Conservation (phyloP, 495 filamentous ascomycete species). For the Echria macrotheca region DNA sequence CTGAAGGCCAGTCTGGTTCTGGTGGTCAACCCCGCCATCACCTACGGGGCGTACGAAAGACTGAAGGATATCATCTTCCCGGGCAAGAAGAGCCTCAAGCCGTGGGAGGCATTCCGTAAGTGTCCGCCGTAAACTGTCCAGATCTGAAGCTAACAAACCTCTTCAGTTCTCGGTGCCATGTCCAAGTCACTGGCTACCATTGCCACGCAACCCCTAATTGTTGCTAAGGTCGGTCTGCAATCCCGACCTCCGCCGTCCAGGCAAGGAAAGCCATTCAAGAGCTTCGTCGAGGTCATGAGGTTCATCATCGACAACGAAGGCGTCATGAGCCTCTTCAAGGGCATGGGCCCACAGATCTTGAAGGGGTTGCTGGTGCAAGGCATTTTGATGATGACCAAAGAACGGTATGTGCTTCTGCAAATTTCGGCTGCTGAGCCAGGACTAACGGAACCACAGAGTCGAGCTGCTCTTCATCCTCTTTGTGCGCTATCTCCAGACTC, state of each 20-base stretch:
- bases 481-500: constrained; percentile 68
- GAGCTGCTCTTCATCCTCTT: constrained; percentile 85
- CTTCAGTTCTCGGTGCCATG: constrained; percentile 80
- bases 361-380: constrained; percentile 95
- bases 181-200: constrained; percentile 93
- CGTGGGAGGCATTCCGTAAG: constrained; percentile 89
- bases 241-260: constrained; percentile 81
- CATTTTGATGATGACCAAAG: constrained; percentile 98
- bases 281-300: constrained; percentile 89
- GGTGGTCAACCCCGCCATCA: constrained; percentile 96
- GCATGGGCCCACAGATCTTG: constrained; percentile 86
- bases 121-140: no score
- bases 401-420: constrained; percentile 58
- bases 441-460: no score
- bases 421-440: constrained; percentile 3
- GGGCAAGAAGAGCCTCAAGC: constrained; percentile 67
- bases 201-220: constrained; percentile 90
- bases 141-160: not conserved
- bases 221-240: constrained; percentile 95
- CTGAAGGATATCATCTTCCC: constrained; percentile 75
- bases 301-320: constrained; percentile 91
- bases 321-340: constrained; percentile 79
- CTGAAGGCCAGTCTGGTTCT: constrained; percentile 94
- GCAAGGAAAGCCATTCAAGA: constrained; percentile 89
- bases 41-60: constrained; percentile 94